phyloP scores from a whole-genome alignment of 805 yeast genomes.

The Yamadazyma olivae region DNA sequence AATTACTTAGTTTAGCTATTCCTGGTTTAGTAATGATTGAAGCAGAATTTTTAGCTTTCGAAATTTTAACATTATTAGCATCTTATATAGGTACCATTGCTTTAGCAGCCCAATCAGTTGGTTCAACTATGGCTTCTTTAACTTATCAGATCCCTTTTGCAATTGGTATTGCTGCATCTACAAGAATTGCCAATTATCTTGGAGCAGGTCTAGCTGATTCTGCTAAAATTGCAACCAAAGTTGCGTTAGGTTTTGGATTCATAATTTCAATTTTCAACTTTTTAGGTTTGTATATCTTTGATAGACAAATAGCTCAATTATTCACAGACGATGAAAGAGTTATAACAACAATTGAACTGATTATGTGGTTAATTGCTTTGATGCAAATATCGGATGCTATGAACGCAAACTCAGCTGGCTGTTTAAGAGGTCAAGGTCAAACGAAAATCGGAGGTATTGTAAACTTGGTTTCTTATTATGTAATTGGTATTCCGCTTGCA shows the following conservation, averaged over 20 bases:
- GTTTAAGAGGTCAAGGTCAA: slow-evolving; percentile 76
- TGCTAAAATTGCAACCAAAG: slow-evolving; percentile 35
- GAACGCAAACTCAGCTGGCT: slow-evolving; percentile 71
- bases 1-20: slow-evolving; percentile 42
- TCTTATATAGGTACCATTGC: slow-evolving; percentile 52
- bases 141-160: slow-evolving; percentile 59
- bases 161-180: slow-evolving; percentile 55
- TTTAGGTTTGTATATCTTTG: slow-evolving; percentile 27
- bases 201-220: slow-evolving; percentile 43
- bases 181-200: slow-evolving; percentile 54
- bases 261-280: slow-evolving; percentile 31
- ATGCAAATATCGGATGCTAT: slow-evolving; percentile 71
- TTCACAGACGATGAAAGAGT: slow-evolving; percentile 65
- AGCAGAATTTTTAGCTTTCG: slow-evolving; percentile 60
- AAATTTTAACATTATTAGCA: slow-evolving; percentile 51
- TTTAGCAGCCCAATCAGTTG: slow-evolving; percentile 49
- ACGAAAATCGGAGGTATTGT: slow-evolving; percentile 62
- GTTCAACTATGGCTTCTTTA: slow-evolving; percentile 49
- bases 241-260: slow-evolving; percentile 36
- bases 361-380: slow-evolving; percentile 61
- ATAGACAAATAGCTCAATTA: slow-evolving; percentile 32
- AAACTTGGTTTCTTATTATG: slow-evolving; percentile 55
- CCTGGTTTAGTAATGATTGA: slow-evolving; percentile 59
- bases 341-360: slow-evolving; percentile 43
- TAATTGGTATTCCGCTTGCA: slow-evolving; percentile 62